Base-by-base conservation (phyloP, 2,329 filamentous ascomycete species). In the Calonectria pseudoreteaudii region DNA sequence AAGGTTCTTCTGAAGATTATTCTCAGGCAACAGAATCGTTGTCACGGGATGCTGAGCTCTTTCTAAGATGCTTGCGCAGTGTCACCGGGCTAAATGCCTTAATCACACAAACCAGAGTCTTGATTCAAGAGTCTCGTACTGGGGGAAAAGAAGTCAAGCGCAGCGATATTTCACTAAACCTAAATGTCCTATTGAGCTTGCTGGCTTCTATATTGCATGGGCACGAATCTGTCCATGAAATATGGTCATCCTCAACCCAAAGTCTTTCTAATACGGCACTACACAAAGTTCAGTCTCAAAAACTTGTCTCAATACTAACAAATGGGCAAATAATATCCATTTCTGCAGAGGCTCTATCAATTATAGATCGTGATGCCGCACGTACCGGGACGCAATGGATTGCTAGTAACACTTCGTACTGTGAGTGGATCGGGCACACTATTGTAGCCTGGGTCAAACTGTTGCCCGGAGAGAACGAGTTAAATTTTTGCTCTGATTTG, bases 71-170 rank as follows among this genome's bases (percentile, higher is more conserved):
- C 80, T 85, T 99, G 7, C 89, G 89, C 71, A 98, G 92, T 80
- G 87, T 97, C 20, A 89, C 93, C 3, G 96, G 95, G 0, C 83
- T 98, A 38, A 96, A 95, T 74, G 93, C 94, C n/a, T 82, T 96
- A 34, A 83, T 95, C 13, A 88, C 92, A n/a, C 91, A 93, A 68
- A 85, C 98, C 36, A 92, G 91, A 73, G 87, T 89, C 26, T 85
- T 94, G 23, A 88, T 93, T 10, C 87, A 88, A 62, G 87, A 90
- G 74, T 85, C 85, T 16, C 90, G 86, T 66, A 77, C 83, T 0
- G 83, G 84, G 11, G 74, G 80, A 1, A 81, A 85, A 68, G 83
- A 83, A 30, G 62, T 83, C 0, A 87, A 86, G 72, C 82, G 86
- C 9, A 84, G 86, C 0, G 86, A 88, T 70, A 67, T 87, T 4